These are phyloP conservation scores for Fusarium succisae DNA, from an alignment of 2,329 filamentous ascomycete species.

Conservation along the genomic window DNA sequence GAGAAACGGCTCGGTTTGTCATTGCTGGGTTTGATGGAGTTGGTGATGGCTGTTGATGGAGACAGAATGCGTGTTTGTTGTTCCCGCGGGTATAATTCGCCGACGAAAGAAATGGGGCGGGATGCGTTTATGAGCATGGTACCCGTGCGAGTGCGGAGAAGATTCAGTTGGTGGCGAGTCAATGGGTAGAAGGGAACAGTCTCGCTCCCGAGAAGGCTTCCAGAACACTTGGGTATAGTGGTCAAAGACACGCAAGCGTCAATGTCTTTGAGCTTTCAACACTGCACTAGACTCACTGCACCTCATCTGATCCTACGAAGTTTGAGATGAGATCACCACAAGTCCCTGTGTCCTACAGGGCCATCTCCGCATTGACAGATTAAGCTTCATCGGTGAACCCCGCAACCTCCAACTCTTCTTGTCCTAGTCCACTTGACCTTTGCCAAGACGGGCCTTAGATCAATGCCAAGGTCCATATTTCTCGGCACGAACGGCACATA, in stretches of 20 bases:
- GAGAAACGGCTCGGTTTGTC: background rate
- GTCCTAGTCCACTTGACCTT: background rate
- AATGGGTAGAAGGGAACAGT: background rate
- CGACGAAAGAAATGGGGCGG: background rate
- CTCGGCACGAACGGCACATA: constrained; percentile 25
- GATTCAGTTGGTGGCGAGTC: background rate
- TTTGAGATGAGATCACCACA: background rate
- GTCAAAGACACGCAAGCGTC: background rate
- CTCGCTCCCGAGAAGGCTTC: background rate
- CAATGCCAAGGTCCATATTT: background rate
- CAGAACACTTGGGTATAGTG: background rate
- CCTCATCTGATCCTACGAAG: background rate
- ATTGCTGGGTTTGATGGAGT: background rate
- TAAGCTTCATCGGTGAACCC: background rate
- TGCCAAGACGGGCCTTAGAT: constrained; percentile 3
- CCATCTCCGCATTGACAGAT: background rate
- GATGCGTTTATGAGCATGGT: background rate
- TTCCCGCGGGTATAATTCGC: background rate
- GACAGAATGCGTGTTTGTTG: background rate
- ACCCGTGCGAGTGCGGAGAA: background rate
- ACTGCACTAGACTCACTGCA: background rate
- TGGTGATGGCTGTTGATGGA: background rate
- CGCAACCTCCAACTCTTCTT: background rate
- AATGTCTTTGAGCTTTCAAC: background rate
- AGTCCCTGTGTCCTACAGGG: background rate